Evolutionary conservation across 2,329 filamentous ascomycete genomes (phyloP).

Genomic region (Fusarium sp.): DNA sequence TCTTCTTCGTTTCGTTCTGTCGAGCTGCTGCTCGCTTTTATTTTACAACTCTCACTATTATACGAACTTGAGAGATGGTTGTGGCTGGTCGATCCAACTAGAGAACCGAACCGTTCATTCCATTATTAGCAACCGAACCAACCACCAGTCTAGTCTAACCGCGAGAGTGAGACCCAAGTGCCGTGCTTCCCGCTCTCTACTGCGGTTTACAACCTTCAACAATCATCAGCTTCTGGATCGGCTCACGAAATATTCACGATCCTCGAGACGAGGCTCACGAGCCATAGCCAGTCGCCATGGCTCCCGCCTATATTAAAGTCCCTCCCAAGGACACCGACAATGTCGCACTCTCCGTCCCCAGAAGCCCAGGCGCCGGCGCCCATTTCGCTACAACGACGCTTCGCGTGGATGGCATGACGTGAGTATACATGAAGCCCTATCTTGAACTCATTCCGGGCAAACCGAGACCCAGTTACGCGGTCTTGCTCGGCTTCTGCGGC

Average conservation of each 20-base stretch:
- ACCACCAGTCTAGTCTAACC: conserved; percentile 32
- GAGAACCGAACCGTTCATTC: conserved; percentile 23
- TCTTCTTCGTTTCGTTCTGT: conserved; percentile 9
- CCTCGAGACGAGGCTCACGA: conserved; percentile 35
- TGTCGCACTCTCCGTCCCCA: conserved; percentile 39
- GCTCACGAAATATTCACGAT: conserved; percentile 49
- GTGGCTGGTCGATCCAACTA: conserved; percentile 37
- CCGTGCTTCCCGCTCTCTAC: conserved; percentile 20
- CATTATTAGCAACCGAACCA: conserved; percentile 36
- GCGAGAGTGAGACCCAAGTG: conserved; percentile 21
- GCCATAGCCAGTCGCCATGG: conserved; percentile 55
- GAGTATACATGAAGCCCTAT: conserved; percentile 51
- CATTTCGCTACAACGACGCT: conserved; percentile 92
- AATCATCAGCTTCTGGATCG: conserved; percentile 25
- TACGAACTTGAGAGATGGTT: conserved; percentile 41
- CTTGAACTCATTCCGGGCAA: conserved; percentile 22
- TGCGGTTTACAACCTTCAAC: conserved; percentile 17
- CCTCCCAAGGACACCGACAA: conserved; percentile 56
- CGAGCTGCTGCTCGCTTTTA: conserved; percentile 27
- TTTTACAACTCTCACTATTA: conserved; percentile 9
- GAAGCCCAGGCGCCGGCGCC: conserved; percentile 52
- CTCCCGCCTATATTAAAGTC: conserved; percentile 61
- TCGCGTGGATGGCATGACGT: conserved; percentile 88
- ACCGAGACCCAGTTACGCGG: conserved; percentile 26
- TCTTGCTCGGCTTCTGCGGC: conserved; percentile 8